Evolutionary conservation across 139 green algal species (phyloP).

Genomic region (Auxenochlorella pyrenoidosa): DNA sequence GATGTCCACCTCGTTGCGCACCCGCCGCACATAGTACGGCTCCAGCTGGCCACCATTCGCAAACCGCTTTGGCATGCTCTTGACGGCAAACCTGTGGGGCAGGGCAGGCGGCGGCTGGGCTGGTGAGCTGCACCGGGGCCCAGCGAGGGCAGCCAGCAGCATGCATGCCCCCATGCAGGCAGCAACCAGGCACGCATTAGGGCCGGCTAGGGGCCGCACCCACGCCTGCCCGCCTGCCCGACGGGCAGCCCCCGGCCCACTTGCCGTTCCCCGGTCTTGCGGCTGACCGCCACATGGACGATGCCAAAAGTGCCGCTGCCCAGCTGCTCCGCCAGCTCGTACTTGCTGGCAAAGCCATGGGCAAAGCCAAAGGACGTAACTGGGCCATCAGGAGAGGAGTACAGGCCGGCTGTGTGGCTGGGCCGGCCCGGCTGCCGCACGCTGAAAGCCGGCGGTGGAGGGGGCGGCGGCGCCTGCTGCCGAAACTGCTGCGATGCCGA

Average conservation of each 20-base stretch:
- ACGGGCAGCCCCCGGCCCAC: neutral
- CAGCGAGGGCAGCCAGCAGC: too few species aligned
- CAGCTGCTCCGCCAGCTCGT: constrained; percentile 48
- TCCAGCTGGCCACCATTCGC: constrained; percentile 57
- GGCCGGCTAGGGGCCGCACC: neutral
- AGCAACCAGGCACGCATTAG: neutral
- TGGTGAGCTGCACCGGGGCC: too few species aligned
- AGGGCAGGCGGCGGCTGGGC: too few species aligned
- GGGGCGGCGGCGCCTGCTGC: neutral
- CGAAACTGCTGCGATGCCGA: neutral
- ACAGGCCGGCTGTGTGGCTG: constrained; percentile 26
- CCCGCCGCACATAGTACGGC: constrained; percentile 62
- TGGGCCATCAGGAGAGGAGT: constrained; percentile 18
- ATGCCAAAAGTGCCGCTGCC: constrained; percentile 59
- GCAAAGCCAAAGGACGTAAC: constrained; percentile 47
- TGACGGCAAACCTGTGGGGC: constrained; percentile 72
- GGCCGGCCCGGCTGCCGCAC: neutral
- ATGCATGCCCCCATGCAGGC: too few species aligned
- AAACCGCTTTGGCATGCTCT: constrained; percentile 74
- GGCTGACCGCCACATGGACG: constrained; percentile 34
- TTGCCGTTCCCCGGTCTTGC: constrained; percentile 39
- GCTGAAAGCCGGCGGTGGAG: neutral
- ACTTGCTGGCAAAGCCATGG: constrained; percentile 35
- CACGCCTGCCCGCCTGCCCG: neutral
- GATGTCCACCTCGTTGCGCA: constrained; percentile 84